A percentile compares a stretch with the other conserved stretches of the same genome.
Evolutionary conservation across 2,329 filamentous ascomycete genomes (phyloP).

Genomic region (Epichloe bromicola): DNA sequence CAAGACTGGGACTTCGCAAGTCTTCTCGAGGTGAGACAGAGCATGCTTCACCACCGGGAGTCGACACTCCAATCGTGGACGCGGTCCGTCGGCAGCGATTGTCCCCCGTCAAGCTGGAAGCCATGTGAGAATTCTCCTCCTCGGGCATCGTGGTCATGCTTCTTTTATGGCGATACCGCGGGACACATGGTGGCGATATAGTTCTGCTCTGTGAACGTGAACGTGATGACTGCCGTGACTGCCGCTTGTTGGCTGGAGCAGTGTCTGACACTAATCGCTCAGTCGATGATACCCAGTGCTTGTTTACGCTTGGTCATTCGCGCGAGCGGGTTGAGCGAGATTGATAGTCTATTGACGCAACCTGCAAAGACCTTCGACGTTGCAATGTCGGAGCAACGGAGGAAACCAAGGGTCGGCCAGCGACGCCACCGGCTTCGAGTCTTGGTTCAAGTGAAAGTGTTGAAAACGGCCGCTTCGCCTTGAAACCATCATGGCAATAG

Average conservation of each 20-base stretch:
- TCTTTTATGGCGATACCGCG: constrained; percentile 5
- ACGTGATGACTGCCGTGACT: constrained; percentile 1
- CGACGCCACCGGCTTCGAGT: background rate
- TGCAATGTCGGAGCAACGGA: background rate
- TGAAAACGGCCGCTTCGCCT: background rate
- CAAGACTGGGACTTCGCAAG: background rate
- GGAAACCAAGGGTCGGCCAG: background rate
- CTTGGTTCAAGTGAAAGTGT: background rate
- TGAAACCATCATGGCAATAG: background rate
- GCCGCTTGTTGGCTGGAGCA: background rate
- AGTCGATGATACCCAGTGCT: background rate
- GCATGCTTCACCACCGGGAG: background rate
- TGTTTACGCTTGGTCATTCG: background rate
- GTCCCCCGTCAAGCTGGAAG: background rate
- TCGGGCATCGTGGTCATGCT: background rate
- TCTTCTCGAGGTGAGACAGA: background rate
- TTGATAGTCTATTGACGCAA: background rate
- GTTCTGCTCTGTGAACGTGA: background rate
- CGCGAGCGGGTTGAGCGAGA: background rate
- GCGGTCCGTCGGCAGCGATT: background rate
- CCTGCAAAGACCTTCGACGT: background rate
- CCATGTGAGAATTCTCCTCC: background rate
- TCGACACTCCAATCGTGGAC: background rate
- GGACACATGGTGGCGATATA: constrained; percentile 6
- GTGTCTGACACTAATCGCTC: background rate